Conservation (phyloP, 768 basidiomycete species). For the Leccinum sublutescens region DNA sequence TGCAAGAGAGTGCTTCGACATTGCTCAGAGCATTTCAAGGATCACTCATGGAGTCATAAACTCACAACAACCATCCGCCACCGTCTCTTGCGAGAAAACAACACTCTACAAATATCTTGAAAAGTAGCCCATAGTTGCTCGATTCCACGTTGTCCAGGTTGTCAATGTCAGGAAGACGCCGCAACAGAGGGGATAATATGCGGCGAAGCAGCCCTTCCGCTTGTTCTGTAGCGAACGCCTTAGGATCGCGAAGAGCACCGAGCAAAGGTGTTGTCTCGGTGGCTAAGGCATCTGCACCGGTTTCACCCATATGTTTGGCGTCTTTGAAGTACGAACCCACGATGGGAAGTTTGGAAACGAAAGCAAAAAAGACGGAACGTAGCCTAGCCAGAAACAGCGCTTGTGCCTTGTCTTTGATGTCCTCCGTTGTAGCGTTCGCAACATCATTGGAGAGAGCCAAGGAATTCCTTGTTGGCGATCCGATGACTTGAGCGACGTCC, state of each 20-base stretch:
- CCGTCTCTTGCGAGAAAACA: slow-evolving; percentile 26
- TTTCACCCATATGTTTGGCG: slow-evolving; percentile 2
- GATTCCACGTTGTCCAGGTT: slow-evolving; percentile 16
- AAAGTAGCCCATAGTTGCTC: slow-evolving; percentile 2
- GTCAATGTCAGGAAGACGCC: slow-evolving; percentile 20
- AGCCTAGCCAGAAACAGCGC: slow-evolving; percentile 10
- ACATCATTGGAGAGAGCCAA: not conserved
- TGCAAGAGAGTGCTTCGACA: slow-evolving; percentile 18
- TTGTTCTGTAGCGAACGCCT: slow-evolving; percentile 19
- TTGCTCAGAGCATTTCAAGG: not conserved
- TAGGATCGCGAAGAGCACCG: slow-evolving; percentile 22
- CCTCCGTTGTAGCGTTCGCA: not conserved
- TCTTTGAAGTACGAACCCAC: slow-evolving; percentile 22
- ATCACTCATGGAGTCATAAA: not conserved
- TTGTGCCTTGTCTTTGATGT: slow-evolving; percentile 6
- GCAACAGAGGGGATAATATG: slow-evolving; percentile 14
- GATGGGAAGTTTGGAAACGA: slow-evolving; percentile 20
- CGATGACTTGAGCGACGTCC: not conserved
- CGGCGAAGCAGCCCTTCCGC: slow-evolving; percentile 18
- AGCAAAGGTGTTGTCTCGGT: slow-evolving; percentile 28
- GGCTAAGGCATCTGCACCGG: not conserved
- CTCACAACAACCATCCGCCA: slow-evolving; percentile 24
- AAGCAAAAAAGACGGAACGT: slow-evolving; percentile 10
- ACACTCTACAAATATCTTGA: slow-evolving; percentile 16
- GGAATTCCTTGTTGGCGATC: not conserved